Percentiles rank a stretch among this genome's conserved stretches.
These are phyloP conservation scores for Lactarius psammicola DNA, from an alignment of 768 basidiomycete species.

Conservation along the genomic window DNA sequence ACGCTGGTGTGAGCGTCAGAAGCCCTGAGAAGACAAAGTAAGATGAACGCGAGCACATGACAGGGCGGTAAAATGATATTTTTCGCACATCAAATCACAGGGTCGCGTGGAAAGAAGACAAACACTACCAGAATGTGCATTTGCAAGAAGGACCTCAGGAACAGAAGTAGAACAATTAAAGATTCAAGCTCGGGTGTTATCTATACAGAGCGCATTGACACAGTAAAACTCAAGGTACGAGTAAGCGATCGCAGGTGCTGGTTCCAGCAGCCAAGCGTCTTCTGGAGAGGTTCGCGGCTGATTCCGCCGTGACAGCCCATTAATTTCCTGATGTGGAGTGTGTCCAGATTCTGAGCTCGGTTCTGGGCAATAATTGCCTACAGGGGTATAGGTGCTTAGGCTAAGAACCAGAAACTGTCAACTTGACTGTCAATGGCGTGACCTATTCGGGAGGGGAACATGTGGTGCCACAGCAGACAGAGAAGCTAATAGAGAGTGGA, in stretches of 20 bases:
- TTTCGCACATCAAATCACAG: conserved; percentile 22
- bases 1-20: conserved; percentile 25
- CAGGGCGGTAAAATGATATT: conserved; percentile 14
- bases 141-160: not conserved
- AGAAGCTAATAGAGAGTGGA: not conserved
- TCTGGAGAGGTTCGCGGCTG: conserved; percentile 6
- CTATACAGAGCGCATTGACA: not conserved
- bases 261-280: conserved; percentile 1
- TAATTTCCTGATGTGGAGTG: not conserved
- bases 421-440: not conserved
- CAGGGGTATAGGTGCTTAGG: not conserved
- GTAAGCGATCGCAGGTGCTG: not conserved
- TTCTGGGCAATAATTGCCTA: conserved; percentile 9
- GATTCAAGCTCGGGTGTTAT: not conserved
- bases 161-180: not conserved
- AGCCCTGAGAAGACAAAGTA: not conserved
- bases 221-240: not conserved
- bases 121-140: conserved; percentile 6
- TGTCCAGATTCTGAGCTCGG: not conserved
- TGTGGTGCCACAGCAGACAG: not conserved
- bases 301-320: conserved; percentile 14
- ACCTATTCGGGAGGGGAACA: conserved; percentile 1
- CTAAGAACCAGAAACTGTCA: not conserved
- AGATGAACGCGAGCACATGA: conserved; percentile 21
- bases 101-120: conserved; percentile 11